A percentile compares a stretch with the other conserved stretches of the same genome.
These are phyloP conservation scores for Apiospora sp. DNA, from an alignment of 2,329 filamentous ascomycete species.

Conservation along the genomic window DNA sequence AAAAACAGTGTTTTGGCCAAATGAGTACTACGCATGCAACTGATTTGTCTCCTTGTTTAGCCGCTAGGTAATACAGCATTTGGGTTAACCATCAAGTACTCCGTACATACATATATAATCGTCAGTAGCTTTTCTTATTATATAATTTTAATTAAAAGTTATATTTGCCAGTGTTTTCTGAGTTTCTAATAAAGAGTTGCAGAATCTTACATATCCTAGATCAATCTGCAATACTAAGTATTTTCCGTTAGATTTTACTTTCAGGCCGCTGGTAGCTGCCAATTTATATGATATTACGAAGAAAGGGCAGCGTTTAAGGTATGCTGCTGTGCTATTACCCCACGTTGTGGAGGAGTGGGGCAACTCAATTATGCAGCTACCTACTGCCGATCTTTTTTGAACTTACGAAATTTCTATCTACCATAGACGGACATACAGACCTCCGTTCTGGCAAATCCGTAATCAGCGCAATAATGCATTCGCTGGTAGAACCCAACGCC, in stretches of 20 bases:
- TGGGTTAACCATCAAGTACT: not conserved
- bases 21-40: constrained; percentile 20
- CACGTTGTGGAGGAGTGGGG: constrained; percentile 14
- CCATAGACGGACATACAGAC: not conserved
- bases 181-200: not conserved
- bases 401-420: constrained; percentile 17
- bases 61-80: not conserved
- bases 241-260: no score
- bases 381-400: constrained; percentile 16
- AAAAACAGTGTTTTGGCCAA: constrained; percentile 8
- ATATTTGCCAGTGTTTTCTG: not conserved
- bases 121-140: no score
- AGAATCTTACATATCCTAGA: not conserved
- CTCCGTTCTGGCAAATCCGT: not conserved
- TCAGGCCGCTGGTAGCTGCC: not conserved
- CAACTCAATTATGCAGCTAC: not conserved
- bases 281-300: not conserved
- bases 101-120: no score
- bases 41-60: not conserved
- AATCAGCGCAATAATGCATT: constrained; percentile 45
- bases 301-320: not conserved
- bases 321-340: not conserved
- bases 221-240: not conserved
- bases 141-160: no score
- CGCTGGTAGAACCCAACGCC: constrained; percentile 61